These are phyloP conservation scores for Aspergillus pseudotamarii DNA, from an alignment of 2,329 filamentous ascomycete species.

Conservation along the genomic window DNA sequence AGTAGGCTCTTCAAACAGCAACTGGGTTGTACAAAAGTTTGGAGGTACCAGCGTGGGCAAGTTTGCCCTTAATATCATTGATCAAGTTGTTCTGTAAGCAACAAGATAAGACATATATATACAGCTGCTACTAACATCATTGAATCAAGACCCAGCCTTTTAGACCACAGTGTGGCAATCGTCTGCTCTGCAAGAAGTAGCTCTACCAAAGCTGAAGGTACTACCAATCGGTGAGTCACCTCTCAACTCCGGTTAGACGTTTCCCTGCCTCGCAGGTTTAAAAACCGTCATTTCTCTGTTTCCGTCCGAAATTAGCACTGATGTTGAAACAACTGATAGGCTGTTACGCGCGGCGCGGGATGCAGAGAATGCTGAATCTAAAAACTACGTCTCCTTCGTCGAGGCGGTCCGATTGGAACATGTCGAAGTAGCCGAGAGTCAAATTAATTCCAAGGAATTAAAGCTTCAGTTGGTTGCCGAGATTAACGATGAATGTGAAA, in stretches of 20 bases:
- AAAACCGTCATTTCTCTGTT: too few relatives aligned
- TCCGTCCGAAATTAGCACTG: background rate
- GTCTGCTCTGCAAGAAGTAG: slow-evolving; percentile 96
- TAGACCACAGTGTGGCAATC: slow-evolving; percentile 76
- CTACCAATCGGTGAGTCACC: slow-evolving; percentile 81
- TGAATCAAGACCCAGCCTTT: slow-evolving; percentile 59
- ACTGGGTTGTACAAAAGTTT: slow-evolving; percentile 92
- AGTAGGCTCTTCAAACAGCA: slow-evolving; percentile 29
- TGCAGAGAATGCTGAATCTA: slow-evolving; percentile 49
- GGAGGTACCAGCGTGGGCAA: slow-evolving; percentile 95
- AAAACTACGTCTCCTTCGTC: slow-evolving; percentile 73
- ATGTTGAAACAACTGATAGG: slow-evolving; percentile 27
- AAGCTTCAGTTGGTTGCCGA: slow-evolving; percentile 63
- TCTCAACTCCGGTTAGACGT: background rate
- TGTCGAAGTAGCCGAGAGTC: slow-evolving; percentile 67
- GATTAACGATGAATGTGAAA: slow-evolving; percentile 77
- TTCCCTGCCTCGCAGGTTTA: background rate
- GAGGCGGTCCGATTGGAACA: slow-evolving; percentile 83
- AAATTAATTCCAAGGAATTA: slow-evolving; percentile 61
- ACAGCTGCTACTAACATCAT: background rate
- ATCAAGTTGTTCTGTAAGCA: slow-evolving; percentile 67
- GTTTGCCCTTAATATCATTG: slow-evolving; percentile 75
- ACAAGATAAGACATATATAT: background rate
- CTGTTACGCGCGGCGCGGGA: slow-evolving; percentile 53
- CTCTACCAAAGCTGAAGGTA: slow-evolving; percentile 91